These are phyloP conservation scores for Suillus subaureus DNA, from an alignment of 768 basidiomycete species.

Conservation along the genomic window DNA sequence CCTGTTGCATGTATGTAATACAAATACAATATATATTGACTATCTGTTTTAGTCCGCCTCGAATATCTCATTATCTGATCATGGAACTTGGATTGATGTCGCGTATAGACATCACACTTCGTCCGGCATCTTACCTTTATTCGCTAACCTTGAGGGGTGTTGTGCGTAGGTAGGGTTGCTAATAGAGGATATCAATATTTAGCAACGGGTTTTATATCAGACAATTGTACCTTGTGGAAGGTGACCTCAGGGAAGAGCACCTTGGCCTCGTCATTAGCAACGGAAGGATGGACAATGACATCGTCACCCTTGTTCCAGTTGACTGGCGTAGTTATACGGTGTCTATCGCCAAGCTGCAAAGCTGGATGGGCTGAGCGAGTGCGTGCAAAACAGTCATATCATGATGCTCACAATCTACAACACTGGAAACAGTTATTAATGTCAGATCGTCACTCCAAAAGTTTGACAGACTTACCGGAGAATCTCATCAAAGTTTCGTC, in stretches of 20 bases:
- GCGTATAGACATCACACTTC: conserved; percentile 5
- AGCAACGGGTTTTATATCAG: background rate
- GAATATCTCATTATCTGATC: conserved; percentile 2
- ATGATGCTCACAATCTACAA: conserved; percentile 67
- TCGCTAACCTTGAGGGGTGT: conserved; percentile 50
- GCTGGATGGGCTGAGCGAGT: conserved; percentile 38
- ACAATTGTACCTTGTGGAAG: conserved; percentile 66
- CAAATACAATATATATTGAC: background rate
- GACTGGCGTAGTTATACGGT: conserved; percentile 85
- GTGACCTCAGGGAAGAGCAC: conserved; percentile 85
- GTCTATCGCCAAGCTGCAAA: conserved; percentile 88
- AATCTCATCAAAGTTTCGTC: conserved; percentile 86
- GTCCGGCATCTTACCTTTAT: conserved; percentile 1
- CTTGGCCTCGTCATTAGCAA: conserved; percentile 87
- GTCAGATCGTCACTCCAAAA: conserved; percentile 6
- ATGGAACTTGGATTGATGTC: background rate
- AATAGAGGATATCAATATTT: conserved; percentile 8
- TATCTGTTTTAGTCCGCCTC: background rate
- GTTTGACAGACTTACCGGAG: conserved; percentile 42
- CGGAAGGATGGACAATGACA: conserved; percentile 88
- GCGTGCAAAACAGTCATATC: conserved; percentile 1
- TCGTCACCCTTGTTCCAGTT: conserved; percentile 95
- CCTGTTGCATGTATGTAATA: background rate
- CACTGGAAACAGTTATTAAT: conserved; percentile 37
- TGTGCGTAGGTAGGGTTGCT: conserved; percentile 86